Evolutionary conservation across 2,329 filamentous ascomycete genomes (phyloP), one percentile per base, ranked within the genome.

Genomic region (Hypoxylon sp.): DNA sequence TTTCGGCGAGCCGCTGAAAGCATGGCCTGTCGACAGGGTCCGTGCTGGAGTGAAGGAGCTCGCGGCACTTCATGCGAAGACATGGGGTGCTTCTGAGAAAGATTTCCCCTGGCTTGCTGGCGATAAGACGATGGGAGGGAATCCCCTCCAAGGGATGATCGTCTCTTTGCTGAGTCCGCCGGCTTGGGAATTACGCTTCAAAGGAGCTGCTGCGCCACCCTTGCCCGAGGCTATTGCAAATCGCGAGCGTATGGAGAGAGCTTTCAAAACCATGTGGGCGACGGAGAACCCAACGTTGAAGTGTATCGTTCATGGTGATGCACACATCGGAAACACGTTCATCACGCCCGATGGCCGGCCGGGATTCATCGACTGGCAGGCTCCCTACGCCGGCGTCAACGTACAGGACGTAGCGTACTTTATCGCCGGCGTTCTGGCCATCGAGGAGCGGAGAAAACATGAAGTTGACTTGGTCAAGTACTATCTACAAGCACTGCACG

Each of bases 241-340:
- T 10, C 63, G 63, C 27, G 63, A 66, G 25, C 51, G 63, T 11
- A 25, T 66, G 27, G 57, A 61, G 17, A 61, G 51, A 20, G 63
- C 57, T 7, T 66, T 66, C 35, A 61, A 48, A 31, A 61, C 51
- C 0, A 58, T 66, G 57, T 61, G 63, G 63, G 63, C 51, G 5
- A 53, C 63, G 14, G 63, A 61, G 25, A 66, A 61, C 37, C 57
- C 57, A 1, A 57, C 61, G 13, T 35, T 66, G 10, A 57, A 20
- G 6, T 61, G 55, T 10, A 27, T 66, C 13, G 1, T 57, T 20
- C 63, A 66, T 27, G 63, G 63, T 13, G 63, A 66, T 31, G n/a
- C 63, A 20, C 63, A 66, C 20, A 53, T 66, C n/a, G 63, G 63
- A 42, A 66, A 61, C 31, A 66, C 63, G 0, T 61, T 66, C 30